These are phyloP conservation scores for Prunus dulcis DNA, from an alignment of 306 rosid species.

Conservation along the genomic window DNA sequence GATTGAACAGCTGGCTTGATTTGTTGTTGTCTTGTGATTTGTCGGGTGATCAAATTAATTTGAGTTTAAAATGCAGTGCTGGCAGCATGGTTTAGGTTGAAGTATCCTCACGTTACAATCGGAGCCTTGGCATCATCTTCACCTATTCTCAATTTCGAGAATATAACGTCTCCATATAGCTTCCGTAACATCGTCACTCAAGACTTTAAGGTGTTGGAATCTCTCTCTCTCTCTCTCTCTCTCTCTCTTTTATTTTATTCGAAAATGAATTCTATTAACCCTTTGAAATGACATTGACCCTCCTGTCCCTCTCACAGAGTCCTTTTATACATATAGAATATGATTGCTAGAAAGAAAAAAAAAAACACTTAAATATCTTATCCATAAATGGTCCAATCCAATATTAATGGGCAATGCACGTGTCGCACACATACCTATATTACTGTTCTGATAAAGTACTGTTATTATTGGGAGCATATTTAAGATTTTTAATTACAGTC, in stretches of 20 bases:
- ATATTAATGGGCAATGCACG: background rate
- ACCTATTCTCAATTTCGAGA: conserved; percentile 68
- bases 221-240: conserved; percentile 19
- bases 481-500: background rate
- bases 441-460: background rate
- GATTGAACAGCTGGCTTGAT: background rate
- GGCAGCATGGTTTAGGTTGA: conserved; percentile 84
- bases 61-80: conserved; percentile 46
- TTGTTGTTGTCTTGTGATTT: background rate
- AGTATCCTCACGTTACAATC: conserved; percentile 73
- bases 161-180: conserved; percentile 53
- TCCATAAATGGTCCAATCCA: background rate
- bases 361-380: too few relatives aligned
- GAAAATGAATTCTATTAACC: too few relatives aligned
- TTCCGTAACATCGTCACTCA: conserved; percentile 51
- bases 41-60: too few relatives aligned
- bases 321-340: too few relatives aligned
- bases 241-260: background rate
- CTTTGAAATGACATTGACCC: too few relatives aligned
- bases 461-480: too few relatives aligned
- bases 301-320: too few relatives aligned
- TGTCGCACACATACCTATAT: background rate
- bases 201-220: conserved; percentile 70
- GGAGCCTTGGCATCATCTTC: conserved; percentile 92
- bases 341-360: too few relatives aligned